Percentiles rank a stretch among this genome's conserved stretches.
Conservation (phyloP, 202 grass and related monocot species). For the Setaria italica region DNA sequence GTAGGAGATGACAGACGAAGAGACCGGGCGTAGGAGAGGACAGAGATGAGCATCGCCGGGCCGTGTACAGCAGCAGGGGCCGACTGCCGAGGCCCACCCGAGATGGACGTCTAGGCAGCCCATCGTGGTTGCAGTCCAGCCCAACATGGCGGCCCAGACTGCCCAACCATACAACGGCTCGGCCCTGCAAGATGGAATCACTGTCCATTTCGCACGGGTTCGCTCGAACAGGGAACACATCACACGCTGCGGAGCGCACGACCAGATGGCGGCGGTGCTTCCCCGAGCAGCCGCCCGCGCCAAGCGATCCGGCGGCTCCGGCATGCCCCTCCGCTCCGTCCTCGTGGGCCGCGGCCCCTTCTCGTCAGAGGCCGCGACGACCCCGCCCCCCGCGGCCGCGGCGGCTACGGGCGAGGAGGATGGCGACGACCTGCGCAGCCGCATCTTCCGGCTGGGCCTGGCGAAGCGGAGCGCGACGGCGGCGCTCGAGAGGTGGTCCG, state of each 20-base stretch:
- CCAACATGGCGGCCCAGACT: too few relatives aligned
- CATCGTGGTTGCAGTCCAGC: too few relatives aligned
- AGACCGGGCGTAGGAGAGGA: too few relatives aligned
- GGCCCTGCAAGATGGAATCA: neutral
- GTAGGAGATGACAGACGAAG: too few relatives aligned
- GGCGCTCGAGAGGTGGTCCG: slow-evolving; percentile 70
- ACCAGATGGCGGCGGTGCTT: slow-evolving; percentile 51
- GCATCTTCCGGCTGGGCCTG: slow-evolving; percentile 72
- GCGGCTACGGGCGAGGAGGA: slow-evolving; percentile 13
- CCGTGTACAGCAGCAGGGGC: too few relatives aligned
- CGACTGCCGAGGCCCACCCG: too few relatives aligned
- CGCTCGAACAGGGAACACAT: neutral
- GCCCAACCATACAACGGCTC: neutral
- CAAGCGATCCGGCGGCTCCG: neutral
- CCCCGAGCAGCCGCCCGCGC: slow-evolving; percentile 34
- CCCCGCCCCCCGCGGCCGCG: neutral
- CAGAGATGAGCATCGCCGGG: too few relatives aligned
- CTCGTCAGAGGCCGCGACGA: slow-evolving; percentile 22
- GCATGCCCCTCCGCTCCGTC: slow-evolving; percentile 9
- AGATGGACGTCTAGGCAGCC: too few relatives aligned
- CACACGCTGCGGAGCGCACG: neutral
- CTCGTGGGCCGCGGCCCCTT: neutral
- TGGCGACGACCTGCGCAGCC: slow-evolving; percentile 66
- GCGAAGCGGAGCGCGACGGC: slow-evolving; percentile 79
- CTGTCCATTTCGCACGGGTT: neutral